Evolutionary conservation across 441 rosid genomes (phyloP).

Genomic region (Theobroma grandiflorum): DNA sequence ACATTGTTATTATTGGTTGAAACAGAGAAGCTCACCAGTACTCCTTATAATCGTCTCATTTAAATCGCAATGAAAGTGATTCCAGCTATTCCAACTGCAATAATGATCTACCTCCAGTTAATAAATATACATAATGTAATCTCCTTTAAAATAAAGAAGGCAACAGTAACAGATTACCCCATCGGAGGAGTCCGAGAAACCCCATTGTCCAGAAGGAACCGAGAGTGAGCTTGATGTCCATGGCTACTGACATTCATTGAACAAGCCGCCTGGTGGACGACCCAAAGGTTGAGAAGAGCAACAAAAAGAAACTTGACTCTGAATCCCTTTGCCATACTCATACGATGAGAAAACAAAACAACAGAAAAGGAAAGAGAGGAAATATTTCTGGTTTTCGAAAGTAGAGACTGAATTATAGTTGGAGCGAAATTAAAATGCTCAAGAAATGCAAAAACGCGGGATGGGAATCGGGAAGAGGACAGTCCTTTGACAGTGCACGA

Average conservation of each 20-base stretch:
- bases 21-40: constrained; percentile 38
- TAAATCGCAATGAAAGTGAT: constrained; percentile 53
- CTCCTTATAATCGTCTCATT: constrained; percentile 50
- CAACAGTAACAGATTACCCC: constrained; percentile 38
- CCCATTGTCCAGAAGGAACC: constrained; percentile 54
- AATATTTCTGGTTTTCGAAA: background rate
- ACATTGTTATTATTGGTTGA: background rate
- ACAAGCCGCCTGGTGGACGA: constrained; percentile 13
- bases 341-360: background rate
- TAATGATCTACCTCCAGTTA: background rate
- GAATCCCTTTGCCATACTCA: constrained; percentile 16
- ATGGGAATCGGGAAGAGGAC: background rate
- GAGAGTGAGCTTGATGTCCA: constrained; percentile 24
- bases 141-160: background rate
- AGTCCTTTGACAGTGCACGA: background rate
- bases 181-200: constrained; percentile 60
- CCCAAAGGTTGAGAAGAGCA: constrained; percentile 7
- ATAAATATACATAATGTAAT: background rate
- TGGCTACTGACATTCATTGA: constrained; percentile 19
- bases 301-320: constrained; percentile 17
- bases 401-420: background rate
- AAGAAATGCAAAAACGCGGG: background rate
- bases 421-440: background rate
- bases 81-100: constrained; percentile 69
- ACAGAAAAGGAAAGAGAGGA: background rate